These are phyloP conservation scores for Aphanomyces euteiches DNA, from an alignment of 352 stramenopile species.

Conservation along the genomic window DNA sequence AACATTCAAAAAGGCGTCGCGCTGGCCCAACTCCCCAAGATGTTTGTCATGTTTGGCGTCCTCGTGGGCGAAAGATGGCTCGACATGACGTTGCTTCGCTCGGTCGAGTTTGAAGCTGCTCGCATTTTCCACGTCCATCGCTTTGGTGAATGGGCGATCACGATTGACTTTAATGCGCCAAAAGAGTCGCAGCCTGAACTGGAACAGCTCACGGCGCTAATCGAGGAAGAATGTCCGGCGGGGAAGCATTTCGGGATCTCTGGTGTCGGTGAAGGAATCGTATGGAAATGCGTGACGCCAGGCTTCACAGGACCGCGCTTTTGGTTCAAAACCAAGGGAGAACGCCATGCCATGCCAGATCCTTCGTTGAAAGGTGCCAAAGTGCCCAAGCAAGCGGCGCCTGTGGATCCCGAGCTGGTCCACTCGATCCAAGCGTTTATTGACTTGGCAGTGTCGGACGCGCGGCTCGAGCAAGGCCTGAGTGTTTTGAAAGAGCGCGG, in stretches of 20 bases:
- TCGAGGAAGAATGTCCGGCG: slow-evolving; percentile 22
- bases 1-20: slow-evolving; percentile 23
- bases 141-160: slow-evolving; percentile 15
- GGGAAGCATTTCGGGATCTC: slow-evolving; percentile 16
- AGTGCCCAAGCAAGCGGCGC: not conserved
- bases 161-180: slow-evolving; percentile 2
- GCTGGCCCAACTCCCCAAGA: slow-evolving; percentile 16
- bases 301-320: not conserved
- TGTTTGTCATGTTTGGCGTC: slow-evolving; percentile 25
- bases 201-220: not conserved
- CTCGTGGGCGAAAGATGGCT: slow-evolving; percentile 10
- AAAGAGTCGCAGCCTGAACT: not conserved
- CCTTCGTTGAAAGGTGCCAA: not conserved
- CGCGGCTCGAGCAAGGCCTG: slow-evolving; percentile 5
- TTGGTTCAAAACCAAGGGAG: slow-evolving; percentile 27
- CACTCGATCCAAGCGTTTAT: slow-evolving; percentile 9
- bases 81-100: not conserved
- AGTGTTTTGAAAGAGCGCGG: slow-evolving; percentile 15
- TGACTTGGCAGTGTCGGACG: slow-evolving; percentile 10
- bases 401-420: not conserved
- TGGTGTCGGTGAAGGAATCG: slow-evolving; percentile 20
- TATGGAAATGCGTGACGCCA: slow-evolving; percentile 13
- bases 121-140: slow-evolving; percentile 18
- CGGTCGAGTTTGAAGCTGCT: not conserved
- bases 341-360: not conserved